Base-by-base conservation (phyloP, 192 early-diverging fungal genomes). In the Phlyctochytrium arcticum region DNA sequence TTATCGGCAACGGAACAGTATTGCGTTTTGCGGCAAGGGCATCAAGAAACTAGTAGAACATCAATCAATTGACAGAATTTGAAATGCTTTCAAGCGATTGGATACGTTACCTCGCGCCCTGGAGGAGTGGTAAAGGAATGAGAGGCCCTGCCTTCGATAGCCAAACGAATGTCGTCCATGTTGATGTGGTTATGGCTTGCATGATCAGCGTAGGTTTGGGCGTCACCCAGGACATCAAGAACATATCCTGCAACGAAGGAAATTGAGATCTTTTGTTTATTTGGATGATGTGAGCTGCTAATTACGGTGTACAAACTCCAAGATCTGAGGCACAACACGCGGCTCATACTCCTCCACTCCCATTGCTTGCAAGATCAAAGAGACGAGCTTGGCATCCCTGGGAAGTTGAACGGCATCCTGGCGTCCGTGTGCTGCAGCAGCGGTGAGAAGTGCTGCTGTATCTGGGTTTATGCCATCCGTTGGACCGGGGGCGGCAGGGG, bases 261-360 rank as follows among this genome's bases (percentile, higher is more conserved):
- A 23, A 59, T 23, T 29, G 12, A 60, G 59, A 53, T 37, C 48
- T 5, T 55, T 17, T 37, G 30, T 36, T 37, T 27, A 29, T 48
- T 21, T 4, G 8, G 27, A 30, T n/a, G n/a, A n/a, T n/a, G n/a
- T 15, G 44, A 51, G 27, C 39, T 48, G 29, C 1, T n/a, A 71
- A 78, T 42, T 78, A 91, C 91, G 74, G 76, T 97, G 90, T 39
- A 90, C 86, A 74, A 96, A 96, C 76, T 99, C 95, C 15, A 96
- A 79, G 44, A 97, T 68, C 63, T 93, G 93, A 53, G 91, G 90
- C 24, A 95, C 86, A 24, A 96, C 94, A 70, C 88, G 85, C 5
- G 92, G 91, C 58, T 95, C 92, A 70, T 89, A 94, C 63, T 96
- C 92, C 36, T 89, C 81, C 8, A 99, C 81, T 1, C 88, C 92